Conservation (phyloP, 352 stramenopile species). For the Phytophthora kernoviae region DNA sequence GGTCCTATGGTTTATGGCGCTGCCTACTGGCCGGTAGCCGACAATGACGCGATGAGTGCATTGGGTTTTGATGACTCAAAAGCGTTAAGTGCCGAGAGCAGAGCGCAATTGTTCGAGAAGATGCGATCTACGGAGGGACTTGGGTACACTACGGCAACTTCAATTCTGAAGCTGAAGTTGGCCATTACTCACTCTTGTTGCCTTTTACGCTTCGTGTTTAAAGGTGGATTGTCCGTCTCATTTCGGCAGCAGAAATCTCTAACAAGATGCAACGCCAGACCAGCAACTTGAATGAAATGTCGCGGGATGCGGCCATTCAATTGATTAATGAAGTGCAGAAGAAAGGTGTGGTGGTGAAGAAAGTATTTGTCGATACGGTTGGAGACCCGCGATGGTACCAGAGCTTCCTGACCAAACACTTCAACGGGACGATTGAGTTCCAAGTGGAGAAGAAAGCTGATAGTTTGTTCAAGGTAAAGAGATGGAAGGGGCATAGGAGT, state of each 20-base stretch:
- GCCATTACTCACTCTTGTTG: slow-evolving; percentile 3
- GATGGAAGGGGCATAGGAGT: neutral
- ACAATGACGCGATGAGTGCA: slow-evolving; percentile 78
- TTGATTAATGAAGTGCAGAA: slow-evolving; percentile 92
- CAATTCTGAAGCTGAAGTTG: slow-evolving; percentile 1
- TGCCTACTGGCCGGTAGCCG: slow-evolving; percentile 88
- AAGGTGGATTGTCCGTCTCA: slow-evolving; percentile 91
- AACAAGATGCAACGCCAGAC: slow-evolving; percentile 94
- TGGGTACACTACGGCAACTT: slow-evolving; percentile 47
- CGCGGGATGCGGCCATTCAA: slow-evolving; percentile 92
- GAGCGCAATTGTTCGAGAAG: slow-evolving; percentile 89
- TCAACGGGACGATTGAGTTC: slow-evolving; percentile 90
- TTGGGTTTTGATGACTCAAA: slow-evolving; percentile 96
- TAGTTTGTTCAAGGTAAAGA: slow-evolving; percentile 92
- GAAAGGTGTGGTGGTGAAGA: slow-evolving; percentile 83
- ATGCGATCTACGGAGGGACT: slow-evolving; percentile 75
- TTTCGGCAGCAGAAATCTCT: slow-evolving; percentile 94
- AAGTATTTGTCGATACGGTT: slow-evolving; percentile 96
- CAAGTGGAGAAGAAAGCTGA: slow-evolving; percentile 97
- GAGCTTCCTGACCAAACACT: slow-evolving; percentile 91
- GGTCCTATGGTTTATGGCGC: slow-evolving; percentile 95
- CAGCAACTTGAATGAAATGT: slow-evolving; percentile 95
- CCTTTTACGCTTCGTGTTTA: too few relatives aligned
- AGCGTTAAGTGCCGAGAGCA: slow-evolving; percentile 84
- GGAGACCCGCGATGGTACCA: slow-evolving; percentile 92